Percentiles rank a stretch among this genome's conserved stretches.
phyloP scores from a whole-genome alignment of 208 protist species.

The Wallacemonas sp. region DNA sequence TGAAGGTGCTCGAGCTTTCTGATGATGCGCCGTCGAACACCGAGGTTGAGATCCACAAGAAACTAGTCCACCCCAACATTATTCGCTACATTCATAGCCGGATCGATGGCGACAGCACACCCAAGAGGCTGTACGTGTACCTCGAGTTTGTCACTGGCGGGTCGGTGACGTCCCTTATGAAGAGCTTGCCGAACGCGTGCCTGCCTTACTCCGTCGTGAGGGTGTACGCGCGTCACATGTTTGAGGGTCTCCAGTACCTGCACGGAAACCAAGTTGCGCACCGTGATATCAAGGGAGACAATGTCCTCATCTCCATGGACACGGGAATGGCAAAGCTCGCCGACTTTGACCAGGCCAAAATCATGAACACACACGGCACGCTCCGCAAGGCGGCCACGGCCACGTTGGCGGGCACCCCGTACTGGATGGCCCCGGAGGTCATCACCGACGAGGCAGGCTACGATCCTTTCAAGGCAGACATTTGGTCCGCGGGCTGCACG shows the following conservation, averaged over 20 bases:
- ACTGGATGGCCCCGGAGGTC: constrained; percentile 93
- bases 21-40: constrained; percentile 83
- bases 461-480: constrained; percentile 91
- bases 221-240: constrained; percentile 89
- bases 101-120: constrained; percentile 74
- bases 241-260: constrained; percentile 83
- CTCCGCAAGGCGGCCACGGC: constrained; percentile 87
- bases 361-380: constrained; percentile 88
- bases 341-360: constrained; percentile 97
- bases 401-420: constrained; percentile 86
- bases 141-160: constrained; percentile 93
- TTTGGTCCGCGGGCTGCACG: constrained; percentile 92
- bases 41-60: constrained; percentile 91
- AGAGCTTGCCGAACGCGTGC: constrained; percentile 75
- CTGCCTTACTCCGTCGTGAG: constrained; percentile 78
- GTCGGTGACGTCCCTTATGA: constrained; percentile 89
- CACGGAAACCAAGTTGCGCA: constrained; percentile 90
- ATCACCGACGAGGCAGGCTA: constrained; percentile 91
- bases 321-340: constrained; percentile 96
- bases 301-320: constrained; percentile 93
- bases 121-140: constrained; percentile 90
- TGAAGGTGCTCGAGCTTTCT: constrained; percentile 86
- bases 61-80: constrained; percentile 91
- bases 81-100: constrained; percentile 90
- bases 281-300: constrained; percentile 92